Conservation (phyloP, 805 yeast genomes). For the Lipomyces lipofer region DNA sequence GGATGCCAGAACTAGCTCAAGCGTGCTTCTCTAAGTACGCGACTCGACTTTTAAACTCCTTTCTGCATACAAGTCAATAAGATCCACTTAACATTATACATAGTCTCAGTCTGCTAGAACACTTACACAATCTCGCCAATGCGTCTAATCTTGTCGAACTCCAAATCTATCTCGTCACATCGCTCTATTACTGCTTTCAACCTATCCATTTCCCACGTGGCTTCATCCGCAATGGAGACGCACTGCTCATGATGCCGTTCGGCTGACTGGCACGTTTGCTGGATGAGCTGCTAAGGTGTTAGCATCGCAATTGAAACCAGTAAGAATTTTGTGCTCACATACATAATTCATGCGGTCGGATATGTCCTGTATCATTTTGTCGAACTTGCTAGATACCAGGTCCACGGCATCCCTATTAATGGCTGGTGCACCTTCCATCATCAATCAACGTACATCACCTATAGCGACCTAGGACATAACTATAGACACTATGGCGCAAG, state of each 20-base stretch:
- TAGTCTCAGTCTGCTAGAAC: background rate
- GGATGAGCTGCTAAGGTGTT: conserved; percentile 13
- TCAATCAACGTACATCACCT: too few relatives aligned
- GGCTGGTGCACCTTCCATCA: too few relatives aligned
- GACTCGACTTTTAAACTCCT: conserved; percentile 22
- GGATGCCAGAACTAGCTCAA: background rate
- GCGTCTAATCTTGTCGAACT: conserved; percentile 29
- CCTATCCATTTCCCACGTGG: conserved; percentile 19
- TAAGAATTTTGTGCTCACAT: background rate
- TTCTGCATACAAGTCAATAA: conserved; percentile 7
- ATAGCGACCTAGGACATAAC: too few relatives aligned
- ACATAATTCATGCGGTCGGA: conserved; percentile 23
- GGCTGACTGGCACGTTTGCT: conserved; percentile 27
- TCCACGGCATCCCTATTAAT: conserved; percentile 15
- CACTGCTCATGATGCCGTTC: conserved; percentile 28
- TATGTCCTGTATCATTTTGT: conserved; percentile 17
- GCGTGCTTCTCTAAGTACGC: conserved; percentile 9
- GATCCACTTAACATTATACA: background rate
- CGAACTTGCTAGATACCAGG: conserved; percentile 12
- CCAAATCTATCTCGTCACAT: conserved; percentile 30
- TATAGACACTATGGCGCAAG: too few relatives aligned
- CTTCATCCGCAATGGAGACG: conserved; percentile 22
- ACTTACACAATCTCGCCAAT: conserved; percentile 31
- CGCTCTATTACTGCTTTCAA: conserved; percentile 12
- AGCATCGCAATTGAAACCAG: background rate